These are phyloP conservation scores for Saccharomyces hybrid DNA, from an alignment of 1,139 yeast genomes.

Conservation along the genomic window DNA sequence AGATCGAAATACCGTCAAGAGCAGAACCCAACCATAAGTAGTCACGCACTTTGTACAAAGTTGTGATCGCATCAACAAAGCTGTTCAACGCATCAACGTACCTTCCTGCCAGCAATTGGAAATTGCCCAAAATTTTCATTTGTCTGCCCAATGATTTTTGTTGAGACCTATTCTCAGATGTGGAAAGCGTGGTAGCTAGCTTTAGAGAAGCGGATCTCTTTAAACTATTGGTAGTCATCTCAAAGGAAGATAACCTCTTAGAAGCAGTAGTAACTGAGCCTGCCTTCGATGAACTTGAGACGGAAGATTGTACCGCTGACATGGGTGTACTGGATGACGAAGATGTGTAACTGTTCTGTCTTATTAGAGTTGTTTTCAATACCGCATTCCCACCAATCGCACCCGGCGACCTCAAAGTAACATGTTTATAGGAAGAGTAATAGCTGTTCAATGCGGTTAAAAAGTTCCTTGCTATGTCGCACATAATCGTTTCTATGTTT, in stretches of 20 bases:
- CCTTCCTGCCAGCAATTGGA: conserved; percentile 73
- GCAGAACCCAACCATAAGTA: conserved; percentile 84
- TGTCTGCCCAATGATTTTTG: conserved; percentile 63
- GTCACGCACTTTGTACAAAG: conserved; percentile 59
- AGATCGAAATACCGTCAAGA: conserved; percentile 68
- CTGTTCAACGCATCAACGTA: conserved; percentile 60
- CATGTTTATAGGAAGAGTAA: conserved; percentile 61
- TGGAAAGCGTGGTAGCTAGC: conserved; percentile 28
- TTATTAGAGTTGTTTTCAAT: conserved; percentile 27
- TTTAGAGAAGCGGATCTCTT: conserved; percentile 26
- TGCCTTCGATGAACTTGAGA: conserved; percentile 1
- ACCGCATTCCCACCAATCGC: conserved; percentile 46
- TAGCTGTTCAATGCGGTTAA: conserved; percentile 57
- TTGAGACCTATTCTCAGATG: conserved; percentile 44
- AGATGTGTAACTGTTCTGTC: conserved; percentile 9
- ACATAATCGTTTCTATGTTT: conserved; percentile 55
- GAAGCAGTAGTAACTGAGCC: conserved; percentile 6
- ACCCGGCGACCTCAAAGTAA: conserved; percentile 68
- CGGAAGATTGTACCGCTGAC: neutral
- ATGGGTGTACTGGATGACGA: conserved; percentile 8
- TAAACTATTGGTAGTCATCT: conserved; percentile 17
- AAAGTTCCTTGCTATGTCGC: conserved; percentile 62
- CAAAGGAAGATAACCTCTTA: conserved; percentile 21
- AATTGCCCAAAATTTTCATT: conserved; percentile 64
- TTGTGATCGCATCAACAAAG: conserved; percentile 62